phyloP scores from a whole-genome alignment of 768 basidiomycete genomes.

The Exsudoporus frostii region DNA sequence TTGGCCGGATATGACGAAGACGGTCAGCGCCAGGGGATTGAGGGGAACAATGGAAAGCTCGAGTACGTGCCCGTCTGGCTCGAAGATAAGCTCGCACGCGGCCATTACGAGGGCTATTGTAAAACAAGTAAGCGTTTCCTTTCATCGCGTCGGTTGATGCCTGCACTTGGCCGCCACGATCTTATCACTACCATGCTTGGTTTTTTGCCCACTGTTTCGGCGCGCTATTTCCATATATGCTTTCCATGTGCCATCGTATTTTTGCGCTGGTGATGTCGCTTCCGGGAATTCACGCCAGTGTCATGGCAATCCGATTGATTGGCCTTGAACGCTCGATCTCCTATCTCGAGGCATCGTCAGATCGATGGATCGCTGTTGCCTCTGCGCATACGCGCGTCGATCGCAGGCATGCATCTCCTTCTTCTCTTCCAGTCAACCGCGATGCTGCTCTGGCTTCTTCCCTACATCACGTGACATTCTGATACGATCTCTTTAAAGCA shows the following conservation, averaged over 20 bases:
- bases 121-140: conserved; percentile 74
- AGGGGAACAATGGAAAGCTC: conserved; percentile 47
- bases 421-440: neutral
- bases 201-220: conserved; percentile 2
- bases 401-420: neutral
- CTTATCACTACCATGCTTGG: conserved; percentile 6
- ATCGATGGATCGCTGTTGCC: neutral
- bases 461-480: conserved; percentile 1
- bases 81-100: conserved; percentile 84
- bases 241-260: conserved; percentile 5
- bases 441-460: neutral
- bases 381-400: neutral
- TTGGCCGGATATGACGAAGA: conserved; percentile 52
- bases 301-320: conserved; percentile 3
- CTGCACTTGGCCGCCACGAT: neutral
- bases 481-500: conserved; percentile 42
- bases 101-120: conserved; percentile 97
- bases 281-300: neutral
- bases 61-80: conserved; percentile 90
- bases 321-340: conserved; percentile 5
- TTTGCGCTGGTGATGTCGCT: neutral
- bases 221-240: conserved; percentile 13
- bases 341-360: neutral
- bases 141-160: neutral
- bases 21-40: conserved; percentile 46